Conservation (phyloP, 176 grass and related monocot species). For the Pontederia paniculata region DNA sequence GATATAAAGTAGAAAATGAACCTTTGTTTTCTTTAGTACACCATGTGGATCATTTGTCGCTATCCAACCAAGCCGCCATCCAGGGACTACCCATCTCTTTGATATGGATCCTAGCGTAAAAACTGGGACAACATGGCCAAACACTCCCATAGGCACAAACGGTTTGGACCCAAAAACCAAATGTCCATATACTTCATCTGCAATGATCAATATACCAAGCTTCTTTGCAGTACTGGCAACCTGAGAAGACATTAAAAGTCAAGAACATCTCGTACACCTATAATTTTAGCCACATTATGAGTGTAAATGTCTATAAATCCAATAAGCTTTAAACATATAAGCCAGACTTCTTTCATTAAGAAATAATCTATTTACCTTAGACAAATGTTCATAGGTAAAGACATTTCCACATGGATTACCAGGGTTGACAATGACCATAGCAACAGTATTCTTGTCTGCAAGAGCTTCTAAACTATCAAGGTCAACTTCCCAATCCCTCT, state of each 20-base stretch:
- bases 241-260: constrained; percentile 21
- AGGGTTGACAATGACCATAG: constrained; percentile 67
- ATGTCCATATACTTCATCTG: constrained; percentile 76
- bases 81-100: constrained; percentile 83
- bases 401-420: constrained; percentile 81
- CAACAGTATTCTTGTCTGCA: constrained; percentile 63
- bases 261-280: not conserved
- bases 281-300: no score
- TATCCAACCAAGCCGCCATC: constrained; percentile 92
- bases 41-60: constrained; percentile 42
- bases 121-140: constrained; percentile 48
- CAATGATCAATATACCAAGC: constrained; percentile 57
- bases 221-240: constrained; percentile 52
- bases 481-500: constrained; percentile 55
- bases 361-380: constrained; percentile 24
- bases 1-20: constrained; percentile 3
- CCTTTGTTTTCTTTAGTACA: constrained; percentile 60
- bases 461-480: constrained; percentile 43
- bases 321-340: no score
- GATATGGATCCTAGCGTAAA: constrained; percentile 75
- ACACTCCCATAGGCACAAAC: constrained; percentile 62
- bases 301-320: no score
- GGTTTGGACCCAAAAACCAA: constrained; percentile 51
- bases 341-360: no score
- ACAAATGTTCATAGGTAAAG: constrained; percentile 50